Base-by-base conservation (phyloP, 2,329 filamentous ascomycete genomes). In the Fusarium praegraminearum region DNA sequence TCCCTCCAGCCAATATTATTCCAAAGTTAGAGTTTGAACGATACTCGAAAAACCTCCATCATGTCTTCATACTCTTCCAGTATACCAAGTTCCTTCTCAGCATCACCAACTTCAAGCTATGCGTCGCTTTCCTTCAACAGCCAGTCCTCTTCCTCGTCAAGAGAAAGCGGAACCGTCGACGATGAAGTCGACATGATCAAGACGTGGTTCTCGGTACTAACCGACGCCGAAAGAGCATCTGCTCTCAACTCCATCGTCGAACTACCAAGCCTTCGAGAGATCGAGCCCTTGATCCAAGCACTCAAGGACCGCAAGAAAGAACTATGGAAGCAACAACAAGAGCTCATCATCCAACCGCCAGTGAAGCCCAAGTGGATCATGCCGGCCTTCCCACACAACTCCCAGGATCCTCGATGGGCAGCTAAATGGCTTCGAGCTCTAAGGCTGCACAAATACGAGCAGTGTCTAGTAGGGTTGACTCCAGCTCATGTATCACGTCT, bases 361-460 rank as follows among this genome's bases (percentile, higher is more conserved):
- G 59, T 58, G 18, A 73, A 68, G 32, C 65, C 69, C 35, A 75
- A 72, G 61, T 74, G 72, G 72, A 52, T 62, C 18, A 74, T 74
- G 69, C 72, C 72, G 4, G 56, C 63, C 8, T 74, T 74, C 28
- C 73, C 73, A 32, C 61, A 62, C 45, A 63, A 50, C 52, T 69
- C 73, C 2, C 63, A 71, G 24, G 73, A 74, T n/a, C 69, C 73
- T 38, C 67, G 69, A 35, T 75, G 73, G 73, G 61, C 70, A 11
- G 51, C 69, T 12, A 75, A 75, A 62, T 75, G 73, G 73, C 62
- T 75, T 36, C 69, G 71, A 56, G 69, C 73, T 43, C 50, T 75
- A 56, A 74, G 73, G 36, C 51, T 75, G 26, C 73, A 75, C 59
- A 75, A 75, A 30, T 74, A 75, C 38, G 73, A 75, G 40, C 65